phyloP scores from a whole-genome alignment of 2,329 filamentous ascomycete genomes.

The Alternaria incomplexa region DNA sequence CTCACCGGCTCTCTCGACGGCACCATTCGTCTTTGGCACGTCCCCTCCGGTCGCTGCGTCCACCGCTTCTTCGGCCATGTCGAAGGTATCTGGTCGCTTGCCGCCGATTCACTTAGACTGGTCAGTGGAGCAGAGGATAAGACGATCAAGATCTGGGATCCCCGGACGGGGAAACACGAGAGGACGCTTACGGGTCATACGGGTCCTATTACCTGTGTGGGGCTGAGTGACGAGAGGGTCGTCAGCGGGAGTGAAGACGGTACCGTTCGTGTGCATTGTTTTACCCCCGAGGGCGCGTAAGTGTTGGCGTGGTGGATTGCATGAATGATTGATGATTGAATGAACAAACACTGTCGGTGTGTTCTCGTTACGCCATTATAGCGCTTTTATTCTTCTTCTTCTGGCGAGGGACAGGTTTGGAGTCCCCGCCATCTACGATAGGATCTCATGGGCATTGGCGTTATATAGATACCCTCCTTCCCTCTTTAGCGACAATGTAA shows the following conservation, averaged over 20 bases:
- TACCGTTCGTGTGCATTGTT: constrained; percentile 73
- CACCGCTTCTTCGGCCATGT: constrained; percentile 96
- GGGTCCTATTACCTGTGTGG: constrained; percentile 91
- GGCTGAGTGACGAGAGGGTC: constrained; percentile 86
- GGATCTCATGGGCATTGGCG: background rate
- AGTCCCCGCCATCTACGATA: background rate
- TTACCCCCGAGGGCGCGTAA: constrained; percentile 15
- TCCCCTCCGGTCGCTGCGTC: constrained; percentile 78
- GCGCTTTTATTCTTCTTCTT: background rate
- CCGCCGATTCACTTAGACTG: constrained; percentile 84
- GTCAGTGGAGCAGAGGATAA: constrained; percentile 91
- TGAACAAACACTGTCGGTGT: background rate
- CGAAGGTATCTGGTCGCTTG: constrained; percentile 93
- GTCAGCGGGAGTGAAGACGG: constrained; percentile 93
- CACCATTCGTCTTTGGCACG: constrained; percentile 92
- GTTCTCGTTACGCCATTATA: background rate
- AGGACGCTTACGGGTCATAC: constrained; percentile 89
- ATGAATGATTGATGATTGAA: background rate
- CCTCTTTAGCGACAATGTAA: background rate
- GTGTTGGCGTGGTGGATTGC: background rate
- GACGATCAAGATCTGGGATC: constrained; percentile 96
- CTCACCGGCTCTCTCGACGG: constrained; percentile 90
- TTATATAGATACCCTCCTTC: constrained; percentile 1
- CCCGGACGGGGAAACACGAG: constrained; percentile 87
- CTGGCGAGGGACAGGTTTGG: background rate